Evolutionary conservation across 164 flowering plant genomes (phyloP), one percentile per base, ranked within the genome.

Genomic region (Dillenia suffruticosa): DNA sequence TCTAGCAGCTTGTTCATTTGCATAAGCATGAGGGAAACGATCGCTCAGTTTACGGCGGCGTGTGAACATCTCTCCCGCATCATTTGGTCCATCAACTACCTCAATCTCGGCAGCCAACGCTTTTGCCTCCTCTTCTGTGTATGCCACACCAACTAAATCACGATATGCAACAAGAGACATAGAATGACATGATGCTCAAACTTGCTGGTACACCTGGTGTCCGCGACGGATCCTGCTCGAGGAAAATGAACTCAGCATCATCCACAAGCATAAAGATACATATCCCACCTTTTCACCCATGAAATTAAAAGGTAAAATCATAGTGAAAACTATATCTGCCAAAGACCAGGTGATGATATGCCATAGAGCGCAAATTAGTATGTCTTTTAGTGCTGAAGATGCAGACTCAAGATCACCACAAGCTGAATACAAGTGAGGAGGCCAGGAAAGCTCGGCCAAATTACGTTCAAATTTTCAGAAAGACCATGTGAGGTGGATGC

Each of bases 61-160:
- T 7, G 92, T 81, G 50, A 81, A 86, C 92, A 84, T 86, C 76
- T 86, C 92, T 58, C 92, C 92, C 81, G 84, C 92, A 68, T 86
- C 92, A 67, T 86, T 86, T 63, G 92, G 92, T 22, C 92, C 92
- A 77, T 86, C 92, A 68, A 60, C 83, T 15, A 86, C 92, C 77
- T 86, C 92, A 71, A 86, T 86, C 70, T 86, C 92, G 66, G 92
- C 87, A 9, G 92, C 92, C 92, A 86, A 81, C 17, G 84, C 92
- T 61, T 86, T 86, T 24, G 72, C 63, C 74, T 86, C 92, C 58
- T 86, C 92, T 65, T 86, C 92, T 9, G 92, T 86, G 59, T 84
- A 86, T 49, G 92, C 92, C 50, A 86, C 92, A 68, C 92, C 92
- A 56, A 86, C 92, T 71, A 86, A 65, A 70, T 86, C 92, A 78